Percentiles rank a stretch among this genome's conserved stretches.
These are phyloP conservation scores for Cucurbita maxima DNA, from an alignment of 306 rosid genomes.

Conservation along the genomic window DNA sequence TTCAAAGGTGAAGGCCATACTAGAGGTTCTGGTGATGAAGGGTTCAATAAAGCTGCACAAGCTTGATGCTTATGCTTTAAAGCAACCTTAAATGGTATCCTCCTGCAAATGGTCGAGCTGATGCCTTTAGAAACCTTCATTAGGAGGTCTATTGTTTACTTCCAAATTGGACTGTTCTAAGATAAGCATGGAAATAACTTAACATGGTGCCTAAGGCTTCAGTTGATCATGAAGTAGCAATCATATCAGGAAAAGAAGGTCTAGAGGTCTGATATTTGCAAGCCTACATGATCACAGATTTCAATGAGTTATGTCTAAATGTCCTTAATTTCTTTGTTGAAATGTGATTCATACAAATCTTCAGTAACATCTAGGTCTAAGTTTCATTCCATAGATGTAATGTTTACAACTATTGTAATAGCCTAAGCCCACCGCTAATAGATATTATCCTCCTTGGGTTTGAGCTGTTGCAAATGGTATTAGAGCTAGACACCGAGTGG, in stretches of 20 bases:
- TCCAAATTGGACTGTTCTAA: not conserved
- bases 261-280: not conserved
- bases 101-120: conserved; percentile 31
- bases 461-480: too few relatives aligned
- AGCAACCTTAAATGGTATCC: conserved; percentile 64
- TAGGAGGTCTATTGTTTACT: not conserved
- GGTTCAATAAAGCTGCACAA: conserved; percentile 67
- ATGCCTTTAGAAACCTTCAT: not conserved
- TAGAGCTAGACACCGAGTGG: too few relatives aligned
- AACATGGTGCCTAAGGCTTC: not conserved
- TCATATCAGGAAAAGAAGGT: not conserved
- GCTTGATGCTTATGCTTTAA: conserved; percentile 46
- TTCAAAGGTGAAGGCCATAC: conserved; percentile 89
- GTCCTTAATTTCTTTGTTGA: too few relatives aligned
- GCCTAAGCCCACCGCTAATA: too few relatives aligned
- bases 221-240: not conserved
- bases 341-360: too few relatives aligned
- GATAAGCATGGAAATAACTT: not conserved
- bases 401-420: too few relatives aligned
- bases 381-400: not conserved
- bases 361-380: not conserved
- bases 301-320: too few relatives aligned
- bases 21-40: conserved; percentile 74
- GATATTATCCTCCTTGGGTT: too few relatives aligned
- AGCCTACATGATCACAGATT: too few relatives aligned